Base-by-base conservation (phyloP, 2,329 filamentous ascomycete species). In the Colletotrichum tamarilloi region DNA sequence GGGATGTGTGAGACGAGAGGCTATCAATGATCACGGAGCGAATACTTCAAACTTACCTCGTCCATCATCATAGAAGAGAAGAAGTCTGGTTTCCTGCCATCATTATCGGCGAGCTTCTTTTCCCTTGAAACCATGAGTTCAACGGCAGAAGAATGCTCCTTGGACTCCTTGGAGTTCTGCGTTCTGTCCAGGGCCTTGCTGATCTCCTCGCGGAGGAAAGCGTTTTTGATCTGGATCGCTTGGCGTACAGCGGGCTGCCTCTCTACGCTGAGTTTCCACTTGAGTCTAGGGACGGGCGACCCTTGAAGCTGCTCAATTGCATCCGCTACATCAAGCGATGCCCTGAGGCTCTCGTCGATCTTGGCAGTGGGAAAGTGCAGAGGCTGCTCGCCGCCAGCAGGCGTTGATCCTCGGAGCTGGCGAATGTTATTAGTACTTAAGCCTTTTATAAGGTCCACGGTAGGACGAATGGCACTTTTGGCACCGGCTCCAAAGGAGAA, bases 401-500 rank as follows among this genome's bases (percentile, higher is more conserved):
- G 19, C 42, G 19, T 22, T 49, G 19, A 5, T 49, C 42, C 42
- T 49, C 8, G 8, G 42, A n/a, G 42, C 8, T 19, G 42, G 42
- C 42, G 42, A 49, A 49, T 49, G 8, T 49, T 8, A 22, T 49
- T 8, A 22, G 42, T 4, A 9, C 42, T 8, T 4, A 49, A 49
- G 42, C 42, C 8, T 49, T 19, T 49, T 8, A 49, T 3, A 22
- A 49, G 19, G 6, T 49, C 42, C 19, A 49, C 19, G 4, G 42
- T 49, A 5, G 42, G 42, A 2, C 42, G 42, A 1, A 22, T 22
- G 11, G 42, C 42, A 49, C 42, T 49, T 6, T 19, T 49, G 19
- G 42, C 42, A 11, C 35, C 28, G 7, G 24, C 42, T 7, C 79
- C 80, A 28, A 83, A 80, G 7, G 76, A 72, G 6, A 77, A 77